Evolutionary conservation across 1,139 yeast species (phyloP).

Genomic region (Kodamaea ohmeri): DNA sequence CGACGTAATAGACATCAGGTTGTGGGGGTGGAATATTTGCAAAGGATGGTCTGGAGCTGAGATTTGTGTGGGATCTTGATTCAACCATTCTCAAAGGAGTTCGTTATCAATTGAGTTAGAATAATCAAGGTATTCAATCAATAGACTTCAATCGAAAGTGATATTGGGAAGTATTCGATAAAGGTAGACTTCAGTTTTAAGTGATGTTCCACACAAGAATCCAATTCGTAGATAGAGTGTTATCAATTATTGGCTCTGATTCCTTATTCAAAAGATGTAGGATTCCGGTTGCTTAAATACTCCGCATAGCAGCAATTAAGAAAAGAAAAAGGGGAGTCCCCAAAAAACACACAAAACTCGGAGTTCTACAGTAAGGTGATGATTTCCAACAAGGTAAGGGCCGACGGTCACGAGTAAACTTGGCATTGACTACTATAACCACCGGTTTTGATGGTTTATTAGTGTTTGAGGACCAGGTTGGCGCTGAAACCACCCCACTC

Average conservation of each 20-base stretch:
- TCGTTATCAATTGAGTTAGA: not conserved
- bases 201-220: too few species aligned
- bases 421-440: too few species aligned
- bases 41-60: slow-evolving; percentile 41
- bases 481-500: too few species aligned
- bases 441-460: too few species aligned
- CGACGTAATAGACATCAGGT: slow-evolving; percentile 66
- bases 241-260: too few species aligned
- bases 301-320: slow-evolving; percentile 2
- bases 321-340: not conserved
- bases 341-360: too few species aligned
- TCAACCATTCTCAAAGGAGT: slow-evolving; percentile 7
- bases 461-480: too few species aligned
- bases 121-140: not conserved
- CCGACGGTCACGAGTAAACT: too few species aligned
- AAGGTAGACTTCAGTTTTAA: too few species aligned
- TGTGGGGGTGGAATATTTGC: slow-evolving; percentile 42
- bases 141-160: not conserved
- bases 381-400: too few species aligned
- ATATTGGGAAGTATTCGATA: not conserved
- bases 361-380: too few species aligned
- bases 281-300: slow-evolving; percentile 3
- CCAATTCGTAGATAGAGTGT: not conserved
- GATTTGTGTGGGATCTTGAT: slow-evolving; percentile 36
- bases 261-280: too few species aligned